Evolutionary conservation across 129 eudicot species (phyloP), one percentile per base, ranked within the genome.

Genomic region (Flaveria ramosissima): DNA sequence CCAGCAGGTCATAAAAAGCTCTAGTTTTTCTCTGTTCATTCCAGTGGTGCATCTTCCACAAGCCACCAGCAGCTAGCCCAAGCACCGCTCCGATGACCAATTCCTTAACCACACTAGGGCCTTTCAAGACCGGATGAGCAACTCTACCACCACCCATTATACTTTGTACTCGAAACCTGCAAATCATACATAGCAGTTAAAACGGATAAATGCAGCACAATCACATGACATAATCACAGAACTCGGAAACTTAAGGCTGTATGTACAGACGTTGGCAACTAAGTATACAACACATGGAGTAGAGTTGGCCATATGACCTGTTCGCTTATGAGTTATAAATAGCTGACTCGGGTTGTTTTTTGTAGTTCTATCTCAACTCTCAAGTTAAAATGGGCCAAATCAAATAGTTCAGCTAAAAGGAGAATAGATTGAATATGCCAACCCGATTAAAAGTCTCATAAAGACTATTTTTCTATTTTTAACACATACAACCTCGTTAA

Each of bases 41-140:
- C 86, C 86, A 82, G 67, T 82, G 86, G 75, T 82, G 86, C 86
- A 82, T 82, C 86, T 82, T 82, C 86, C 86, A 82, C 65, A 82
- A 77, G 43, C 86, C 86, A 23, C 86, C 86, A 53, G 86, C 86
- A 0, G 82, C 79, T 74, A 82, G 19, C 57, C 86, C 86, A 46
- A 82, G 82, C 57, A 73, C 85, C 1, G 82, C 70, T 60, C 85
- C 85, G 56, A 82, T 82, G 32, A 82, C 70, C 27, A 82, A 63
- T 16, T 82, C 86, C 79, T 82, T 82, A 6, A 77, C 83, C 82
- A 82, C 86, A 26, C 86, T 82, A 20, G 86, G 85, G 24, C 86
- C 86, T 82, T 82, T 82, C 66, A 82, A 68, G 15, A 78, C 78
- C 8, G 82, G 79, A 82, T 82, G 86, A 27, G 86, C 86, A 73